A percentile compares a stretch with the other conserved stretches of the same genome.
These are phyloP conservation scores for Yarrowia sp. DNA, from an alignment of 805 yeast species.

Conservation along the genomic window DNA sequence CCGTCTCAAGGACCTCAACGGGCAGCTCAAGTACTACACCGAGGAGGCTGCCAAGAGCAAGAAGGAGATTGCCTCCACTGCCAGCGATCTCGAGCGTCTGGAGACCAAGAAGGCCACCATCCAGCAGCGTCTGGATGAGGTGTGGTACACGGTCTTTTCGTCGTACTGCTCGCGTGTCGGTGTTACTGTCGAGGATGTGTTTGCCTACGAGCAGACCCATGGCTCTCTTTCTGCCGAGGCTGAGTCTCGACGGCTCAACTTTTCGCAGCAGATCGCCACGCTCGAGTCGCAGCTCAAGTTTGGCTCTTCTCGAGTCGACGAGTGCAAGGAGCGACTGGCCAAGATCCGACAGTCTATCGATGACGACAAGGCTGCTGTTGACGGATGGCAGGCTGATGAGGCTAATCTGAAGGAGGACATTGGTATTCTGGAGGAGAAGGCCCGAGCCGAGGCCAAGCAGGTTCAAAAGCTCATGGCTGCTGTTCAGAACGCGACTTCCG, in stretches of 20 bases:
- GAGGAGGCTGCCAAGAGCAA: slow-evolving; percentile 15
- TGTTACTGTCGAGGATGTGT: slow-evolving; percentile 47
- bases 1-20: slow-evolving; percentile 29
- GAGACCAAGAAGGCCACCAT: not conserved
- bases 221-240: slow-evolving; percentile 43
- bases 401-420: slow-evolving; percentile 45
- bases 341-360: slow-evolving; percentile 41
- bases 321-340: slow-evolving; percentile 49
- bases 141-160: slow-evolving; percentile 37
- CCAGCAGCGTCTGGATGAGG: not conserved
- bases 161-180: slow-evolving; percentile 57
- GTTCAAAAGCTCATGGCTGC: slow-evolving; percentile 12
- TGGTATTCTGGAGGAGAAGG: slow-evolving; percentile 36
- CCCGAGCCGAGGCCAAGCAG: slow-evolving; percentile 31
- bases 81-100: not conserved
- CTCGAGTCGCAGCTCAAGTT: slow-evolving; percentile 61
- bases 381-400: slow-evolving; percentile 40
- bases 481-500: not conserved
- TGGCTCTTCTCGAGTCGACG: slow-evolving; percentile 58
- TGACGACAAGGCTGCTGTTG: slow-evolving; percentile 43
- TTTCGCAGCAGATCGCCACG: slow-evolving; percentile 58
- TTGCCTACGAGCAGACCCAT: slow-evolving; percentile 68
- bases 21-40: slow-evolving; percentile 31
- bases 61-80: slow-evolving; percentile 29
- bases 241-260: slow-evolving; percentile 47